phyloP scores from a whole-genome alignment of 495 filamentous ascomycete species.

The Alectoria sarmentosa region DNA sequence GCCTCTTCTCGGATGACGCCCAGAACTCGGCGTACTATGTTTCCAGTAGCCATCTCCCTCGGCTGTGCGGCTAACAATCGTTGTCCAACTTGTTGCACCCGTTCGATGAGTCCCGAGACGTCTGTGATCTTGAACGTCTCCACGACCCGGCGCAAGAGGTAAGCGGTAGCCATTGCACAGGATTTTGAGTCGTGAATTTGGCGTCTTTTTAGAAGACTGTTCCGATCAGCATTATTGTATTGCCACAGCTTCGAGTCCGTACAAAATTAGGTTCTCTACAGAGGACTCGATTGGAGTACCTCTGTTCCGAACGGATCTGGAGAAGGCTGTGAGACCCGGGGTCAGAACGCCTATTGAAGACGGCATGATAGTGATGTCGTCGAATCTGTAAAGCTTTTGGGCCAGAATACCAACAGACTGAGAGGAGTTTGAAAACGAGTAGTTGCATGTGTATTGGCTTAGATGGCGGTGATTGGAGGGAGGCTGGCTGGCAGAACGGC shows the following conservation, averaged over 20 bases:
- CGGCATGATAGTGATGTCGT: slow-evolving; percentile 39
- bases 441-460: background rate
- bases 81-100: slow-evolving; percentile 67
- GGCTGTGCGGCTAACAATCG: slow-evolving; percentile 75
- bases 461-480: background rate
- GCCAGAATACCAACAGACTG: background rate
- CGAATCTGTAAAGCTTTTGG: background rate
- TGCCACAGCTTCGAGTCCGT: slow-evolving; percentile 28
- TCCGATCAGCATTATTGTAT: slow-evolving; percentile 2
- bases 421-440: background rate
- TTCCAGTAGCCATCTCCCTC: slow-evolving; percentile 83
- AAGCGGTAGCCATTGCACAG: slow-evolving; percentile 84
- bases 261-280: slow-evolving; percentile 77
- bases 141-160: slow-evolving; percentile 77
- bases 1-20: slow-evolving; percentile 88
- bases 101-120: slow-evolving; percentile 66
- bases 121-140: slow-evolving; percentile 54
- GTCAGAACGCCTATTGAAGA: slow-evolving; percentile 43
- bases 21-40: slow-evolving; percentile 83
- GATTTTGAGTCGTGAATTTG: slow-evolving; percentile 81
- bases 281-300: slow-evolving; percentile 65
- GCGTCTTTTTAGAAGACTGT: slow-evolving; percentile 77
- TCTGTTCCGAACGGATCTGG: slow-evolving; percentile 59
- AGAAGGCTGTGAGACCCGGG: slow-evolving; percentile 65
- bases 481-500: background rate